Conservation (phyloP, 2,329 filamentous ascomycete genomes). For the Ceratocystis huliohia region DNA sequence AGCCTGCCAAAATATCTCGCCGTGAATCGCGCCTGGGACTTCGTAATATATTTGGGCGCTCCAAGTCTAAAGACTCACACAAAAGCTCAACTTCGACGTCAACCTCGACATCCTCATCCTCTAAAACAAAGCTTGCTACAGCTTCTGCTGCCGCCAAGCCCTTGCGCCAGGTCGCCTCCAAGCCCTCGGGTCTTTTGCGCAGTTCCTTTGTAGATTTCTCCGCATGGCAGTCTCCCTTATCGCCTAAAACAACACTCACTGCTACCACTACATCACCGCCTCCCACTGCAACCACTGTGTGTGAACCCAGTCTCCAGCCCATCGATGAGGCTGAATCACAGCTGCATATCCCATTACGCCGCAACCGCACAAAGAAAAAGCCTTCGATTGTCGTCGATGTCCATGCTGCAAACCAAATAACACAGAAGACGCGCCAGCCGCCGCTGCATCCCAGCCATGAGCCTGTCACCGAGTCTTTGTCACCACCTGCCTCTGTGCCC, state of each 20-base stretch:
- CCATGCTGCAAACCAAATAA: not conserved
- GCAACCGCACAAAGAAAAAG: slow-evolving; percentile 12
- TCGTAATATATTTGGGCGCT: slow-evolving; percentile 39
- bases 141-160: not conserved
- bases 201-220: slow-evolving; percentile 36
- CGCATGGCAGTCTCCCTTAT: slow-evolving; percentile 28
- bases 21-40: slow-evolving; percentile 42
- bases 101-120: not conserved
- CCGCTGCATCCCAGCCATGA: not conserved
- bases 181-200: slow-evolving; percentile 22
- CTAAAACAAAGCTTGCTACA: not conserved
- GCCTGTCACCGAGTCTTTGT: slow-evolving; percentile 12
- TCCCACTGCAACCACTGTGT: not conserved
- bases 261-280: not conserved
- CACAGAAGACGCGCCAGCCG: slow-evolving; percentile 6
- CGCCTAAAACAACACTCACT: not conserved
- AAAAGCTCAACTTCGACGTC: no score
- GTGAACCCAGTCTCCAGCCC: slow-evolving; percentile 12
- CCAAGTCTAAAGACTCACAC: slow-evolving; percentile 28
- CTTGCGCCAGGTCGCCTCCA: slow-evolving; percentile 10
- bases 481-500: slow-evolving; percentile 15
- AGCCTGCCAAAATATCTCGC: slow-evolving; percentile 32
- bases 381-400: slow-evolving; percentile 20
- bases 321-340: slow-evolving; percentile 20
- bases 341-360: not conserved